phyloP scores from a whole-genome alignment of 192 early-diverging fungal genomes.

The Backusella tuberculispora region DNA sequence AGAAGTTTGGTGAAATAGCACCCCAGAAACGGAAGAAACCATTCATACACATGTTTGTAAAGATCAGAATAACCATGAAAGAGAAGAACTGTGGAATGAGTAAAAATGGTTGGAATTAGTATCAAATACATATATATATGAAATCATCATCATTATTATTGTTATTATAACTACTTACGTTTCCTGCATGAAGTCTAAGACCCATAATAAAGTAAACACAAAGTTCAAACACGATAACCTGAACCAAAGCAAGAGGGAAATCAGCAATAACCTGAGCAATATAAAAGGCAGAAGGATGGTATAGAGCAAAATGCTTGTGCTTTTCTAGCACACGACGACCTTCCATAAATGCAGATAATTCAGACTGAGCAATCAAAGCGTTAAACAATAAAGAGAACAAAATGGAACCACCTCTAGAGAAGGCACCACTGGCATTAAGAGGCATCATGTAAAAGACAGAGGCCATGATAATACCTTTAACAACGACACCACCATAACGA shows the following conservation, averaged over 20 bases:
- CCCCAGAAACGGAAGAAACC: conserved; percentile 65
- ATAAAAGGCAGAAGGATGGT: conserved; percentile 61
- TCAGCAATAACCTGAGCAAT: conserved; percentile 58
- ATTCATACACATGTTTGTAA: conserved; percentile 56
- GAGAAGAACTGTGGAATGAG: conserved; percentile 65
- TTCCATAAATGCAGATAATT: conserved; percentile 70
- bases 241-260: conserved; percentile 51
- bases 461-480: conserved; percentile 74
- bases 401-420: conserved; percentile 77
- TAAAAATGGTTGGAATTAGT: conserved; percentile 47
- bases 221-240: conserved; percentile 59
- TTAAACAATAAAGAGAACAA: conserved; percentile 64
- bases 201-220: conserved; percentile 72
- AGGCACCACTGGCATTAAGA: conserved; percentile 61
- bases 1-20: conserved; percentile 50
- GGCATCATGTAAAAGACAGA: conserved; percentile 70
- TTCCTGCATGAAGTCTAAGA: conserved; percentile 57
- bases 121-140: conserved; percentile 10
- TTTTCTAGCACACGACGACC: conserved; percentile 79
- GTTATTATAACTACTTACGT: conserved; percentile 28
- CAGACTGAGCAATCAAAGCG: conserved; percentile 64
- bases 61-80: conserved; percentile 56
- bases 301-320: conserved; percentile 75
- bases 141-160: not conserved
- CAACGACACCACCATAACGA: conserved; percentile 48